Base-by-base conservation (phyloP, 2,329 filamentous ascomycete species). In the Phaeosphaeriaceae sp. region DNA sequence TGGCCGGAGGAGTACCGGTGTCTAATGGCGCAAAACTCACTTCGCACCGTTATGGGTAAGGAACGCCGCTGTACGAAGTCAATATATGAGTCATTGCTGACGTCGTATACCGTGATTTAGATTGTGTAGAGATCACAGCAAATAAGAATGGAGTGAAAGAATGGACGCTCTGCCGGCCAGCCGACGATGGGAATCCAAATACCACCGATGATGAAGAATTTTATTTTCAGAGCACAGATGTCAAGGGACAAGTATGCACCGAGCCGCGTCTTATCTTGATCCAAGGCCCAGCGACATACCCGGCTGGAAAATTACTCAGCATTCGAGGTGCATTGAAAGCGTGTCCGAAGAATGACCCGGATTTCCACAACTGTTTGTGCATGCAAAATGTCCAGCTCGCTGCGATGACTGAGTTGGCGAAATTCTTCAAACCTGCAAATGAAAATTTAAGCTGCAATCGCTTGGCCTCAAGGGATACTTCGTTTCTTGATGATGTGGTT, bases 321-420 rank as follows among this genome's bases (percentile, higher is more conserved):
- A 51, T 51, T 24, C 28, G 23, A 23, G 49, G 49, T 4, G 49
- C 49, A 24, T 19, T 51, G 4, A 17, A 51, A 21, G 49, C 49
- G 17, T 51, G 49, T 23, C 49, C 49, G 8, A 32, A 51, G 21
- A 42, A 35, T 15, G 49, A 51, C 21, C 49, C 49, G 5, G 49
- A 51, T n/a, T 51, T 51, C 17, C 49, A 51, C 35, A 42, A 51
- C 21, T 51, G 49, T 21, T 42, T 51, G 49, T 51, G 49, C 28
- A 42, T 40, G 49, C 49, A 51, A 21, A 51, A 51, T 42, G 49
- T 51, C 35, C 30, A 42, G 19, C 17, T 40, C 13, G 6, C n/a
- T 8, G 30, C 49, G 17, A 23, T 51, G 30, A 21, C 4, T 10
- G 28, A 17, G 28, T 17, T 51, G 9, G 49, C 49, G 21, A 30